Conservation (phyloP, 768 basidiomycete species). For the Kwoniella sp. region DNA sequence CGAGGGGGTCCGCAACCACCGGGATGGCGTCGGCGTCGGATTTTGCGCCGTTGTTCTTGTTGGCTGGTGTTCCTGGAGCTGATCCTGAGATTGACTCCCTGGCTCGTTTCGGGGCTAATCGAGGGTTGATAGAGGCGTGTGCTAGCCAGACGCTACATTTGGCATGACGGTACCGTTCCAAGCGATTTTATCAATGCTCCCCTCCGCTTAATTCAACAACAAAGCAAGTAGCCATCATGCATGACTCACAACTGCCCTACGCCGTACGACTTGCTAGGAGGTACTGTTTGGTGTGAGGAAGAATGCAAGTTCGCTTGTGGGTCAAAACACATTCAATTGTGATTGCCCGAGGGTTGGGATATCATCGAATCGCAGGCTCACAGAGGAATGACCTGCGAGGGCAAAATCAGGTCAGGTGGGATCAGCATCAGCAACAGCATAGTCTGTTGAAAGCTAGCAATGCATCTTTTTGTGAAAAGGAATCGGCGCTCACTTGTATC, state of each 20-base stretch:
- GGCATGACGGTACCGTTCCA: too few relatives aligned
- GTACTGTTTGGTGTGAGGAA: conserved; percentile 3
- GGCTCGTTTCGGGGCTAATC: not conserved
- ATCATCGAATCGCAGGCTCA: conserved; percentile 6
- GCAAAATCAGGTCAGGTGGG: too few relatives aligned
- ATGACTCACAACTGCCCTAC: conserved; percentile 15
- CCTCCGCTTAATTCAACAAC: too few relatives aligned
- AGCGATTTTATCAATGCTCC: too few relatives aligned
- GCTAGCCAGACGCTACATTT: conserved; percentile 18
- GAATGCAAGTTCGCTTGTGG: too few relatives aligned
- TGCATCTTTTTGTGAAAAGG: too few relatives aligned
- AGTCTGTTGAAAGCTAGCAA: too few relatives aligned
- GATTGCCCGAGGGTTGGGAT: too few relatives aligned
- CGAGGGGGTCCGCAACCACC: too few relatives aligned
- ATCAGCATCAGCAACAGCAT: too few relatives aligned
- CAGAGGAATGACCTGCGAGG: conserved; percentile 17
- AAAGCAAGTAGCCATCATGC: too few relatives aligned
- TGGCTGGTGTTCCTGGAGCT: not conserved
- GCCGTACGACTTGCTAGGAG: conserved; percentile 17
- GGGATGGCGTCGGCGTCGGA: not conserved
- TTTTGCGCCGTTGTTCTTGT: conserved; percentile 3
- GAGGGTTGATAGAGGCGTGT: conserved; percentile 8
- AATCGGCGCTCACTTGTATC: conserved; percentile 30
- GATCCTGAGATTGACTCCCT: not conserved
- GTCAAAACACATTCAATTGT: not conserved